Base-by-base conservation (phyloP, 331 rosid genomes). In the Malus hybrid region DNA sequence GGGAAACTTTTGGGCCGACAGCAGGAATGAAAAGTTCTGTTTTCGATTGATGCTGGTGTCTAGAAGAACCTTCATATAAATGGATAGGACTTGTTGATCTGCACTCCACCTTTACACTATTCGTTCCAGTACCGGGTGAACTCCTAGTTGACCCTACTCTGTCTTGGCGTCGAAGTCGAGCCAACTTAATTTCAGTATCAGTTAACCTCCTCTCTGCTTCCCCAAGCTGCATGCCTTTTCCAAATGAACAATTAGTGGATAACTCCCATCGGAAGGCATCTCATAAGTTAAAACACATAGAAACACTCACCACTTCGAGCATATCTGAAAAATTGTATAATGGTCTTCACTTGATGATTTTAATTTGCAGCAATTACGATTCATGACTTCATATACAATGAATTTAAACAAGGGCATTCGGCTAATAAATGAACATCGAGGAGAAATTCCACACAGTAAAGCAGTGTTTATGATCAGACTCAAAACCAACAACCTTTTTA, bases 21-120 rank as follows among this genome's bases (percentile, higher is more conserved):
- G 92, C 80, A 60, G 97, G 99, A 80, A 92, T 88, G 69, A 82
- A 18, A 81, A 94, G 96, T 80, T 89, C 91, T 13, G 93, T 80
- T 81, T 86, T 93, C 27, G 97, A 82, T 60, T 82, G 87, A 61
- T 69, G 50, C 65, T 71, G 88, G 55, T 39, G 83, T 57, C 75
- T 79, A n/a, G 80, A 72, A 79, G 84, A 85, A 65, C 74, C 73
- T 46, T 75, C 87, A 76, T 78, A 82, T 32, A 75, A 76, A 80
- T 73, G 84, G 69, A 82, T 48, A 11, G 97, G 97, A 84, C 87
- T 91, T 24, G 15, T 69, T 69, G 97, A 88, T 78, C 83, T 75
- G 68, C 62, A 82, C 78, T 92, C 97, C 59, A 34, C 85, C 80
- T 90, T 94, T 73, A 86, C 90, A 78, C 78, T 71, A 75, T 70